These are phyloP conservation scores for Suillus subluteus DNA, from an alignment of 768 basidiomycete species.

Conservation along the genomic window DNA sequence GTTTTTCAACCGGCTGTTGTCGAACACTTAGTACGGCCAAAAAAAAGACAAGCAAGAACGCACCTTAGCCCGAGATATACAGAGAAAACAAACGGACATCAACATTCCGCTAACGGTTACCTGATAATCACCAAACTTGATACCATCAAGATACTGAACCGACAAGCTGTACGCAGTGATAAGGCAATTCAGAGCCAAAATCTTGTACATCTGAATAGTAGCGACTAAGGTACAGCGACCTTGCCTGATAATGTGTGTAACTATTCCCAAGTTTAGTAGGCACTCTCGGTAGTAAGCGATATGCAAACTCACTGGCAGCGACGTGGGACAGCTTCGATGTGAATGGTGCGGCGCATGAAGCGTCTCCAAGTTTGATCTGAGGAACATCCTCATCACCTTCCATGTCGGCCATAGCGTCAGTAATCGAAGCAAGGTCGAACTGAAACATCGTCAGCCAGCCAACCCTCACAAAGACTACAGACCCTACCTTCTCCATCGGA, in stretches of 20 bases:
- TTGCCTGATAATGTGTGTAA: slow-evolving; percentile 97
- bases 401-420: slow-evolving; percentile 87
- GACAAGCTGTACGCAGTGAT: slow-evolving; percentile 99
- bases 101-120: slow-evolving; percentile 90
- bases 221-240: slow-evolving; percentile 98
- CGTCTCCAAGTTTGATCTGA: slow-evolving; percentile 99
- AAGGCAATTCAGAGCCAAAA: slow-evolving; percentile 94
- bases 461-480: neutral
- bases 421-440: slow-evolving; percentile 82
- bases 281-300: neutral
- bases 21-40: slow-evolving; percentile 8
- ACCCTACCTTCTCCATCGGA: slow-evolving; percentile 85
- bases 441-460: slow-evolving; percentile 36
- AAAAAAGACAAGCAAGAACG: slow-evolving; percentile 21
- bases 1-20: slow-evolving; percentile 90
- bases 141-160: slow-evolving; percentile 97
- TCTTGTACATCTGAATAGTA: slow-evolving; percentile 99
- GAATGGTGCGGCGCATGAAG: slow-evolving; percentile 97
- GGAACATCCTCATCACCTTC: slow-evolving; percentile 95
- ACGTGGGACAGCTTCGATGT: slow-evolving; percentile 99
- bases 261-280: slow-evolving; percentile 41
- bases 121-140: slow-evolving; percentile 99
- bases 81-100: slow-evolving; percentile 96
- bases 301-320: slow-evolving; percentile 74
- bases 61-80: slow-evolving; percentile 93